Conservation (phyloP, 345 rosid species). For the Boechera retrofracta region DNA sequence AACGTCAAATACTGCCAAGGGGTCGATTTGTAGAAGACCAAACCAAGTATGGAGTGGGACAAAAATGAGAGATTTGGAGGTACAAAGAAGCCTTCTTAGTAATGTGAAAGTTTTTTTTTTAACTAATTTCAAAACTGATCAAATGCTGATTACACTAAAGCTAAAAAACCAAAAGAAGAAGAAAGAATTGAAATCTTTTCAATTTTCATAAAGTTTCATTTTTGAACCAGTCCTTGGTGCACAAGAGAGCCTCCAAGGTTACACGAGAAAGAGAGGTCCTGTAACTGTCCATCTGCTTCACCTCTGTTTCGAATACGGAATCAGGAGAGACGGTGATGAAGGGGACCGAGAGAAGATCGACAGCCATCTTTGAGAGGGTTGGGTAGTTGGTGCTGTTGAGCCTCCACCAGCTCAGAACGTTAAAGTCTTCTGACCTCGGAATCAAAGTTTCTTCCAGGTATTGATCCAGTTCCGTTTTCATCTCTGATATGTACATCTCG, state of each 20-base stretch:
- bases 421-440: conserved; percentile 65
- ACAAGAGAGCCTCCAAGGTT: conserved; percentile 78
- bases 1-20: conserved; percentile 2
- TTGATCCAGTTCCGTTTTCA: conserved; percentile 73
- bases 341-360: conserved; percentile 65
- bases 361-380: conserved; percentile 75
- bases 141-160: not conserved
- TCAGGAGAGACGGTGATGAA: conserved; percentile 51
- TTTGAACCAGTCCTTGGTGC: conserved; percentile 74
- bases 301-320: conserved; percentile 56
- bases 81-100: not conserved
- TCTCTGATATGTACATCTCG: conserved; percentile 64
- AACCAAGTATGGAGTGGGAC: too few relatives aligned
- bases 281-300: conserved; percentile 66
- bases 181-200: not conserved
- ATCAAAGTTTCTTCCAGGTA: conserved; percentile 65
- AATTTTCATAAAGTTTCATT: conserved; percentile 14
- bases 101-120: not conserved
- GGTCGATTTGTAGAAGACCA: not conserved
- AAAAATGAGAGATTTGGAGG: not conserved
- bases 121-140: not conserved
- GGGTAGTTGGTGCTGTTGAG: conserved; percentile 65
- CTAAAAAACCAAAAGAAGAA: conserved; percentile 3
- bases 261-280: conserved; percentile 61
- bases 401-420: conserved; percentile 82